A percentile compares a stretch with the other conserved stretches of the same genome.
Conservation (phyloP, 1,284 basidiomycete genomes). For the Puccinia coronata region DNA sequence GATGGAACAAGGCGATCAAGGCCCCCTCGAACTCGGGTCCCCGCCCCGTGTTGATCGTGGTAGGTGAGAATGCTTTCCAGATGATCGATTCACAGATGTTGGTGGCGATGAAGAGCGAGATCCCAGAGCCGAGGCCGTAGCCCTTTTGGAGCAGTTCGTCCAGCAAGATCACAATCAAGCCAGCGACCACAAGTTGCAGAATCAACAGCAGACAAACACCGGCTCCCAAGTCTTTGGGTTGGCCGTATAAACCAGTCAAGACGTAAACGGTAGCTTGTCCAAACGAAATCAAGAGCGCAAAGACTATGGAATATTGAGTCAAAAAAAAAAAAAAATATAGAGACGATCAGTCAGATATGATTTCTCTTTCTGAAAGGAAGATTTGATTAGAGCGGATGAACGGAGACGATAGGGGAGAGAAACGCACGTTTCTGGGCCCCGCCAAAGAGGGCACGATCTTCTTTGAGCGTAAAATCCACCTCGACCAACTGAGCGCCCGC, state of each 20-base stretch:
- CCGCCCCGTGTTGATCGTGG: conserved; percentile 95
- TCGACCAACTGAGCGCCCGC: conserved; percentile 97
- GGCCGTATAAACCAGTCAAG: conserved; percentile 92
- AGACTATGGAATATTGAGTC: conserved; percentile 72
- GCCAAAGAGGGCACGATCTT: conserved; percentile 92
- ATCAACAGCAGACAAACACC: conserved; percentile 93
- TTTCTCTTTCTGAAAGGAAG: conserved; percentile 48
- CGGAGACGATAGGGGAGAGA: not conserved
- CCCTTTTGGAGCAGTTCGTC: conserved; percentile 99
- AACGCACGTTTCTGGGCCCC: conserved; percentile 93
- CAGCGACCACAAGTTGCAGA: conserved; percentile 88
- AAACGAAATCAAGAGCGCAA: conserved; percentile 92
- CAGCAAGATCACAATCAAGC: conserved; percentile 94
- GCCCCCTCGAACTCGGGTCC: conserved; percentile 98
- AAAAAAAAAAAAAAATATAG: no score
- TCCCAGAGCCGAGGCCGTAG: conserved; percentile 96
- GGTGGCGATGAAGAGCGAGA: conserved; percentile 98
- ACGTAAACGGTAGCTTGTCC: conserved; percentile 98
- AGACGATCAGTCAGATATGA: no score
- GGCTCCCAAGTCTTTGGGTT: conserved; percentile 87
- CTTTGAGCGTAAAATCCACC: conserved; percentile 94
- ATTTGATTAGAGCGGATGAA: conserved; percentile 19
- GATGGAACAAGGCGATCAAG: conserved; percentile 92
- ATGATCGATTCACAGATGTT: conserved; percentile 99
- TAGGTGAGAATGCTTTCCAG: conserved; percentile 99